A percentile compares a stretch with the other conserved stretches of the same genome.
These are phyloP conservation scores for Globisporangium nagaii DNA, from an alignment of 352 stramenopile genomes.

Conservation along the genomic window DNA sequence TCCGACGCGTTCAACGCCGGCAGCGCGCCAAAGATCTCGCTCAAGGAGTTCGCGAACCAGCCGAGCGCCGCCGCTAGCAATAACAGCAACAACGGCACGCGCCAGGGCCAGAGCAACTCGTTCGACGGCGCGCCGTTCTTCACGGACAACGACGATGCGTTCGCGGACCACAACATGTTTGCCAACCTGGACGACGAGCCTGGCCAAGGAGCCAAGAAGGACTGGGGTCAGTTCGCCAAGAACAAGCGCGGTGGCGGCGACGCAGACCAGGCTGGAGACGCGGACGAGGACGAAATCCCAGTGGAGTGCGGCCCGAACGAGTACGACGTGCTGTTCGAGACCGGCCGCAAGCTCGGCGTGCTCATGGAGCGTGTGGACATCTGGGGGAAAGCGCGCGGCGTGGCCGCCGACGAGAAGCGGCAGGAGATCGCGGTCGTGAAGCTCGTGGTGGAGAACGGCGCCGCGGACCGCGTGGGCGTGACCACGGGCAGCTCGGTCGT, in stretches of 20 bases:
- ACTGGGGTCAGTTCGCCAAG: constrained; percentile 12
- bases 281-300: constrained; percentile 15
- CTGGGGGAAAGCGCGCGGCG: constrained; percentile 36
- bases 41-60: constrained; percentile 26
- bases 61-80: constrained; percentile 5
- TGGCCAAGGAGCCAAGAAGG: constrained; percentile 9
- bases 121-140: constrained; percentile 58
- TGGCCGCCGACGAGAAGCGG: constrained; percentile 48
- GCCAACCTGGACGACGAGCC: constrained; percentile 61
- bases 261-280: not conserved
- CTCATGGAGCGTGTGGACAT: constrained; percentile 78
- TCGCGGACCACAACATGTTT: constrained; percentile 52
- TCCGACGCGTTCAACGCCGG: constrained; percentile 37
- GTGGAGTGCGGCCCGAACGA: constrained; percentile 45
- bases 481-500: constrained; percentile 64
- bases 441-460: constrained; percentile 73
- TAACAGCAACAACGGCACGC: constrained; percentile 13
- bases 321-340: constrained; percentile 78
- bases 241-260: not conserved
- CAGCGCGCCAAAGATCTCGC: constrained; percentile 29
- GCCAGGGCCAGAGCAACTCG: constrained; percentile 4
- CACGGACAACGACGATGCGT: constrained; percentile 51
- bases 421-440: constrained; percentile 74
- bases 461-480: constrained; percentile 63
- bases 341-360: constrained; percentile 69